Evolutionary conservation across 306 rosid species (phyloP).

Genomic region (Quercus parvula): DNA sequence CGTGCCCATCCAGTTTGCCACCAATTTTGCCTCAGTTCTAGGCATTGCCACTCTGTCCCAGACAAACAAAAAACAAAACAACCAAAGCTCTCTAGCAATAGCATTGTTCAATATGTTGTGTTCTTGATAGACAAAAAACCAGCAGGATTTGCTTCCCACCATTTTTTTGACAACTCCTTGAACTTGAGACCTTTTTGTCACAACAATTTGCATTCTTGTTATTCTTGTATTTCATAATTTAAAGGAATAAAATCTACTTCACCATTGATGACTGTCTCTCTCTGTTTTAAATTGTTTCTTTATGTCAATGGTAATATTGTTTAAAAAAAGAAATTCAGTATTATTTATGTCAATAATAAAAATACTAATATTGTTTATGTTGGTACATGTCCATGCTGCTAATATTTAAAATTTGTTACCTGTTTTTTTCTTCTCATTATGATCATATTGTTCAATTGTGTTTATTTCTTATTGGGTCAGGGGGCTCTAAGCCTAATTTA

Average conservation of each 20-base stretch:
- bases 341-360: too few relatives aligned
- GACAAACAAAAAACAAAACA: neutral
- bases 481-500: conserved; percentile 56
- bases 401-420: neutral
- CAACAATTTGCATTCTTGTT: neutral
- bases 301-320: neutral
- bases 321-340: too few relatives aligned
- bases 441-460: neutral
- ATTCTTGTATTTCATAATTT: neutral
- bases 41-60: too few relatives aligned
- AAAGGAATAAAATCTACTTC: neutral
- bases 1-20: too few relatives aligned
- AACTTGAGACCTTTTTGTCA: neutral
- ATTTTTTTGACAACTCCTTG: neutral
- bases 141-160: neutral
- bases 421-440: neutral
- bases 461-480: conserved; percentile 23
- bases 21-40: too few relatives aligned
- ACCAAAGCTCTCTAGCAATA: neutral
- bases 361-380: neutral
- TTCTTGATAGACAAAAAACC: neutral
- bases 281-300: neutral
- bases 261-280: too few relatives aligned
- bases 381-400: neutral
- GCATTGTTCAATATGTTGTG: neutral